A percentile compares a stretch with the other conserved stretches of the same genome.
These are phyloP conservation scores for Hanseniaspora sp. DNA, from an alignment of 1,139 yeast genomes.

Conservation along the genomic window DNA sequence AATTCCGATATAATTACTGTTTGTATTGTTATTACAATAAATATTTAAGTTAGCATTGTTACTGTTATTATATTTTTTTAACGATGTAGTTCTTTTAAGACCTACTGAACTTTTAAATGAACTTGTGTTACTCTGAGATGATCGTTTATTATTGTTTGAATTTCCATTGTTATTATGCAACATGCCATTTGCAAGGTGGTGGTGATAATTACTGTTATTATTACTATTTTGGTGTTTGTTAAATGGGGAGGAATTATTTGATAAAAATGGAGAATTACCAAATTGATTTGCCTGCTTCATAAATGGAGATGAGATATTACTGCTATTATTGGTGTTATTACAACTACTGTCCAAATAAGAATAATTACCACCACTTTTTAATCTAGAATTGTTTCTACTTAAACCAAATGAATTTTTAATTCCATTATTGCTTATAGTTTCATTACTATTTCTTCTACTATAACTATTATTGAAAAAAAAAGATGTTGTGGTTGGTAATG, in stretches of 20 bases:
- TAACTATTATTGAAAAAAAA: too few relatives aligned
- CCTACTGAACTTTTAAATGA: slow-evolving; percentile 5
- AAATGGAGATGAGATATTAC: slow-evolving; percentile 4
- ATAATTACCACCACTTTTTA: background rate
- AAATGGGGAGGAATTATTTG: slow-evolving; percentile 4
- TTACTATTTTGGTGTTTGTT: slow-evolving; percentile 1
- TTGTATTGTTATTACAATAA: background rate
- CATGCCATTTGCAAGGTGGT: background rate
- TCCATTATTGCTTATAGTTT: background rate
- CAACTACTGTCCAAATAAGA: background rate
- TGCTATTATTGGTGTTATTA: background rate
- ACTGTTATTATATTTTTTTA: slow-evolving; percentile 10
- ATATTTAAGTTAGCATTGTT: background rate
- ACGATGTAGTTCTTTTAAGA: slow-evolving; percentile 3
- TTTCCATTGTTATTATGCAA: background rate
- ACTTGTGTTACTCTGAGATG: background rate
- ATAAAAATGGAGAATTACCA: background rate
- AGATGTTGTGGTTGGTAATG: too few relatives aligned
- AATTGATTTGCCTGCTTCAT: slow-evolving; percentile 4
- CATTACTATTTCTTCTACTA: background rate
- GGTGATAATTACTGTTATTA: background rate
- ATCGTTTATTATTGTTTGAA: background rate
- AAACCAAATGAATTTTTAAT: background rate
- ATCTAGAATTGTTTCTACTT: background rate
- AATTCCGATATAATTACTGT: background rate